These are phyloP conservation scores for Trichoderma asperelloides DNA, from an alignment of 495 filamentous ascomycete species.

Conservation along the genomic window DNA sequence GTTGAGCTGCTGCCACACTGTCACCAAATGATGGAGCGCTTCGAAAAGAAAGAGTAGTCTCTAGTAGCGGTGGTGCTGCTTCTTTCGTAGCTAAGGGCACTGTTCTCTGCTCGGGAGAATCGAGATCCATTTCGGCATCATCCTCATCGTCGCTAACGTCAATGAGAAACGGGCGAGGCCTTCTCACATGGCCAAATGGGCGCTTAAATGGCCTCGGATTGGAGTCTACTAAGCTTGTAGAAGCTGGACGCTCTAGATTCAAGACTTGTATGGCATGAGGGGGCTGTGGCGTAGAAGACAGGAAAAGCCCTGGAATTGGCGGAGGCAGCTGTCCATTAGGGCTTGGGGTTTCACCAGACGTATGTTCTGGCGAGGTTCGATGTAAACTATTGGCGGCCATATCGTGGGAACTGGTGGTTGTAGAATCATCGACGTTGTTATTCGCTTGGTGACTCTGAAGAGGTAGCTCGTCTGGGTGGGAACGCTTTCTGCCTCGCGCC, in stretches of 20 bases:
- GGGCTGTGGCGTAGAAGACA: conserved; percentile 11
- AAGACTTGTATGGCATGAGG: neutral
- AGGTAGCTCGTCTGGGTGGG: conserved; percentile 10
- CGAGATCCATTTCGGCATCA: conserved; percentile 43
- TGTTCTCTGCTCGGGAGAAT: conserved; percentile 26
- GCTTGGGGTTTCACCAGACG: neutral
- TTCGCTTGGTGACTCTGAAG: neutral
- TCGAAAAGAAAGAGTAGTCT: conserved; percentile 22
- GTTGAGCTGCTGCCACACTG: conserved; percentile 11
- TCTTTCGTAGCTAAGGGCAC: neutral
- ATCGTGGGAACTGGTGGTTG: neutral
- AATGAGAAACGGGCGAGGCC: conserved; percentile 48
- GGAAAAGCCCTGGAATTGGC: conserved; percentile 13
- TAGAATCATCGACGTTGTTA: neutral
- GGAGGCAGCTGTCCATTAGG: conserved; percentile 1
- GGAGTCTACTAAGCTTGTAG: conserved; percentile 67
- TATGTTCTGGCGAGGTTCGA: neutral
- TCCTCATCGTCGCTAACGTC: conserved; percentile 58
- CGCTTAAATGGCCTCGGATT: conserved; percentile 45
- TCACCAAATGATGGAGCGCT: conserved; percentile 36
- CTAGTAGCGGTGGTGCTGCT: neutral
- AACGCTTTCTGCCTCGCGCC: conserved; percentile 17
- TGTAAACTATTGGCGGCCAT: neutral
- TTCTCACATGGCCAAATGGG: conserved; percentile 47
- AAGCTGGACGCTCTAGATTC: conserved; percentile 65